These are phyloP conservation scores for Rosa chinensis DNA, from an alignment of 306 rosid genomes.

Conservation along the genomic window DNA sequence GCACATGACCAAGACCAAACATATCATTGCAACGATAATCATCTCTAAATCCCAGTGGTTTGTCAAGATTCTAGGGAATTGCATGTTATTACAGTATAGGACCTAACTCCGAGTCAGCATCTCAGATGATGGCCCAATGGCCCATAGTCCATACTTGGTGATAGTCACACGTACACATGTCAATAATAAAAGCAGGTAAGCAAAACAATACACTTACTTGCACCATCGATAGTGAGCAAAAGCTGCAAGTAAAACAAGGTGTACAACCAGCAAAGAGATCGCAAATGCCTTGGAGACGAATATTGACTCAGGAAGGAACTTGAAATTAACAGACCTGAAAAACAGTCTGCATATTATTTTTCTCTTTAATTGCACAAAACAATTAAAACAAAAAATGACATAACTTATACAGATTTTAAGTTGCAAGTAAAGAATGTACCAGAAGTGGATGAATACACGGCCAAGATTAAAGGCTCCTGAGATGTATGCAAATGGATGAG, in stretches of 20 bases:
- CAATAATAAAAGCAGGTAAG: background rate
- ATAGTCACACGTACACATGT: background rate
- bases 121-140: background rate
- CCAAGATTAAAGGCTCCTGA: constrained; percentile 94
- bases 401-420: constrained; percentile 16
- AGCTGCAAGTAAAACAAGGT: constrained; percentile 56
- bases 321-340: constrained; percentile 94
- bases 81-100: background rate
- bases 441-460: constrained; percentile 92
- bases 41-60: background rate
- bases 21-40: constrained; percentile 7
- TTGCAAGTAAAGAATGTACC: constrained; percentile 46
- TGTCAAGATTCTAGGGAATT: background rate
- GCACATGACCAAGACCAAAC: constrained; percentile 36
- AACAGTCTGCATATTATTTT: constrained; percentile 33
- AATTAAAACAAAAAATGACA: background rate
- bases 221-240: constrained; percentile 89
- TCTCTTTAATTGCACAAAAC: constrained; percentile 13
- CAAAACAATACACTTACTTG: constrained; percentile 64
- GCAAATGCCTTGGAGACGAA: constrained; percentile 86
- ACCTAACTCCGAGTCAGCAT: background rate
- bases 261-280: constrained; percentile 62
- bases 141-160: background rate
- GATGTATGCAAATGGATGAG: constrained; percentile 76
- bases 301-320: constrained; percentile 81